These are phyloP conservation scores for Metschnikowia arizonensis DNA, from an alignment of 805 yeast genomes.

Conservation along the genomic window DNA sequence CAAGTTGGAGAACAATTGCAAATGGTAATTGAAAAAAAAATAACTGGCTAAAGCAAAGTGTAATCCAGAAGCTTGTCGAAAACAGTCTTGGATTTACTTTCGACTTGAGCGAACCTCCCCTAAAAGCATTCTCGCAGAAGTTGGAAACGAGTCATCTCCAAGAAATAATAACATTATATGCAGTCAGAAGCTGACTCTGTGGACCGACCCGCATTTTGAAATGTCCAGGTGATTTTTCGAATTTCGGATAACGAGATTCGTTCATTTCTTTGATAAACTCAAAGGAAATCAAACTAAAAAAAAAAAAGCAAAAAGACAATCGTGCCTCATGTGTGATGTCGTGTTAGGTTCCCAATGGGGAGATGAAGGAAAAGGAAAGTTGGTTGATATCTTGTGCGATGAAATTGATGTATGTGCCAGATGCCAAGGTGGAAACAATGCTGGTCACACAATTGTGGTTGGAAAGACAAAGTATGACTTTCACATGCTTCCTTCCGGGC, in stretches of 20 bases:
- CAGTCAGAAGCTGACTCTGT: slow-evolving; percentile 3
- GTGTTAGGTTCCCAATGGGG: slow-evolving; percentile 99
- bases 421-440: slow-evolving; percentile 98
- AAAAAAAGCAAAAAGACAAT: background rate
- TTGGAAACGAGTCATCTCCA: background rate
- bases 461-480: slow-evolving; percentile 86
- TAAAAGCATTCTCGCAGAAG: background rate
- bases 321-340: slow-evolving; percentile 65
- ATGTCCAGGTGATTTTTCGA: slow-evolving; percentile 10
- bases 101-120: no score
- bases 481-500: slow-evolving; percentile 99
- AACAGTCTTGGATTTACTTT: no score
- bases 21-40: background rate
- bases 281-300: slow-evolving; percentile 12
- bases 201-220: slow-evolving; percentile 5
- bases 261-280: slow-evolving; percentile 22
- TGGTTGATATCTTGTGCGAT: slow-evolving; percentile 93
- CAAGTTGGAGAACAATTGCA: background rate
- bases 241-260: slow-evolving; percentile 29
- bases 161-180: background rate
- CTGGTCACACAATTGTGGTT: slow-evolving; percentile 98
- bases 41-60: background rate
- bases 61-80: background rate
- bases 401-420: slow-evolving; percentile 95
- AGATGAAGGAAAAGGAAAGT: slow-evolving; percentile 98